Conservation (phyloP, 495 filamentous ascomycete genomes). For the Aspergillus haitiensis region DNA sequence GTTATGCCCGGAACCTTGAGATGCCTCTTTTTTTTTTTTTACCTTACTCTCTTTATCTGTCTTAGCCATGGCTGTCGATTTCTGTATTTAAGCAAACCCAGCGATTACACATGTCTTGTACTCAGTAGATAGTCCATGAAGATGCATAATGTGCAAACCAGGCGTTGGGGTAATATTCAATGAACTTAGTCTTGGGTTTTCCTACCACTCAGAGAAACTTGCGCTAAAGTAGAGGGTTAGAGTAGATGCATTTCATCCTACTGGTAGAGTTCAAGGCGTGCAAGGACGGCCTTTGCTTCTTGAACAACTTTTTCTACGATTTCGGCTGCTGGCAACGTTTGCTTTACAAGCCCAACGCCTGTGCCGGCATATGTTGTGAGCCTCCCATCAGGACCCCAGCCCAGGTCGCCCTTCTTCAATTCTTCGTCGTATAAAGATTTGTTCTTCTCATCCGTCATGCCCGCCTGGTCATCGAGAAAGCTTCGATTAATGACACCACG, state of each 20-base stretch:
- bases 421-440: conserved; percentile 50
- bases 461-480: conserved; percentile 31
- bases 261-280: conserved; percentile 3
- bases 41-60: neutral
- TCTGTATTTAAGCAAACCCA: conserved; percentile 10
- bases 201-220: neutral
- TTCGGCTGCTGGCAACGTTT: conserved; percentile 28
- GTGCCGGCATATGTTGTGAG: conserved; percentile 66
- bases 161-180: neutral
- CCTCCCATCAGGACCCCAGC: conserved; percentile 57
- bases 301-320: conserved; percentile 31
- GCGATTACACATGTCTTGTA: conserved; percentile 9
- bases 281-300: conserved; percentile 17
- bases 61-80: conserved; percentile 4
- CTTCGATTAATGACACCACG: conserved; percentile 62
- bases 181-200: neutral
- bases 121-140: conserved; percentile 15
- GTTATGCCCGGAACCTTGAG: conserved; percentile 15
- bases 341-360: conserved; percentile 40
- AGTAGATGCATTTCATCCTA: neutral
- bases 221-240: neutral
- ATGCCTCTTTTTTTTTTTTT: conserved; percentile 2
- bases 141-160: conserved; percentile 14
- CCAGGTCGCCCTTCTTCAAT: conserved; percentile 48
- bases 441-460: conserved; percentile 9